Evolutionary conservation across 768 basidiomycete genomes (phyloP).

Genomic region (Boletus huronensis): DNA sequence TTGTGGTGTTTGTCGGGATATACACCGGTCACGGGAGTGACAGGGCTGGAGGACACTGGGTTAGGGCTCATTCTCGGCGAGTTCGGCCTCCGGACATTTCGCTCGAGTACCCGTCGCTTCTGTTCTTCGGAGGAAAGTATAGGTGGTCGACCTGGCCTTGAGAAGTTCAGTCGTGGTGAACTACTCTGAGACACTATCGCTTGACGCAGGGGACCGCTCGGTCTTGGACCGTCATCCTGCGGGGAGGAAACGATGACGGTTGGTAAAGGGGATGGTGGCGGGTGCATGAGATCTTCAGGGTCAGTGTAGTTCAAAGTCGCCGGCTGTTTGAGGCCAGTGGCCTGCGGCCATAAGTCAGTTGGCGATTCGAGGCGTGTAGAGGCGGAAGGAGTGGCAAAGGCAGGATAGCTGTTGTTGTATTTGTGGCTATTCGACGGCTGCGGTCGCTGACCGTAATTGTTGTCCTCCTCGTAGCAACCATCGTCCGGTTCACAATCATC

Average conservation of each 20-base stretch:
- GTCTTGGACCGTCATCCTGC: constrained; percentile 21
- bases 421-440: not conserved
- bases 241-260: constrained; percentile 55
- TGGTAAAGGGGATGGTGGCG: constrained; percentile 37
- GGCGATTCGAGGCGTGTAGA: not conserved
- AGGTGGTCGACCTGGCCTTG: constrained; percentile 53
- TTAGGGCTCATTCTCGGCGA: constrained; percentile 27
- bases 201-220: constrained; percentile 32
- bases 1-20: constrained; percentile 1
- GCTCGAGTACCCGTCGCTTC: constrained; percentile 50
- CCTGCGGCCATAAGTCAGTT: constrained; percentile 18
- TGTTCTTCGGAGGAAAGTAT: constrained; percentile 37
- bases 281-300: constrained; percentile 14
- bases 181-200: constrained; percentile 37
- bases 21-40: constrained; percentile 24
- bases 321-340: constrained; percentile 7
- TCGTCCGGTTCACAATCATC: constrained; percentile 33
- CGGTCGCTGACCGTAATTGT: constrained; percentile 34
- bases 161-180: constrained; percentile 52
- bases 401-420: not conserved
- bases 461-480: constrained; percentile 38
- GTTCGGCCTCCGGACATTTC: constrained; percentile 47
- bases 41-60: constrained; percentile 7
- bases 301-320: constrained; percentile 2
- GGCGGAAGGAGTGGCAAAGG: not conserved